Evolutionary conservation across 2,329 filamentous ascomycete genomes (phyloP), one percentile per base, ranked within the genome.

Genomic region (Colletotrichum magnum): DNA sequence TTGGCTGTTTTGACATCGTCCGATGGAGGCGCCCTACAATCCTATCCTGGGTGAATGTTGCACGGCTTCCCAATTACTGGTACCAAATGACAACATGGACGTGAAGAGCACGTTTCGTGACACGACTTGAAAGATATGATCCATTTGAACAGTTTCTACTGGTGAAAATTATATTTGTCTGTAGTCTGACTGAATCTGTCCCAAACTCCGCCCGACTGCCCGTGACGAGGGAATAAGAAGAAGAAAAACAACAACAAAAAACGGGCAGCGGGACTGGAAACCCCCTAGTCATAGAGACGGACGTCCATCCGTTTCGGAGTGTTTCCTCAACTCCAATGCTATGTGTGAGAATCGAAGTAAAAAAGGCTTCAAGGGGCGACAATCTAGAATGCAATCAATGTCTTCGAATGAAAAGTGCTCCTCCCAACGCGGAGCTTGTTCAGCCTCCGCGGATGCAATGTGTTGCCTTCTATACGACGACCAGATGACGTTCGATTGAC

Each of bases 371-470:
- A 43, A 52, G 39, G 41, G 21, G 41, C 28, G 56, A 39, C 51
- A 39, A 26, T 57, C 65, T 64, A 57, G 54, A 65, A 59, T 59
- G 62, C 53, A 52, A 52, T 52, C 53, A 52, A 52, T 52, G 62
- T 16, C 36, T 41, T 18, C 18, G 32, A 56, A 52, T 47, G 24
- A 50, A 50, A 16, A 39, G 63, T 59, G 48, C 57, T 56, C 48
- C 52, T 18, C 57, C 52, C 39, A 26, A 45, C 58, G 47, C 43
- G 68, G 52, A 43, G 68, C 64, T 43, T 53, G 32, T 47, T 10
- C 64, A 39, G 47, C 58, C 32, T 58, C 53, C 68, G 48, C 64
- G 64, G 32, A 68, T 68, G 68, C 68, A 68, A 48, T 54, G 64
- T 66, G 62, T 66, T 43, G 39, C 36, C 41, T 39, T 52, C 36